Base-by-base conservation (phyloP, 2,329 filamentous ascomycete species). In the Penicillium sp. region DNA sequence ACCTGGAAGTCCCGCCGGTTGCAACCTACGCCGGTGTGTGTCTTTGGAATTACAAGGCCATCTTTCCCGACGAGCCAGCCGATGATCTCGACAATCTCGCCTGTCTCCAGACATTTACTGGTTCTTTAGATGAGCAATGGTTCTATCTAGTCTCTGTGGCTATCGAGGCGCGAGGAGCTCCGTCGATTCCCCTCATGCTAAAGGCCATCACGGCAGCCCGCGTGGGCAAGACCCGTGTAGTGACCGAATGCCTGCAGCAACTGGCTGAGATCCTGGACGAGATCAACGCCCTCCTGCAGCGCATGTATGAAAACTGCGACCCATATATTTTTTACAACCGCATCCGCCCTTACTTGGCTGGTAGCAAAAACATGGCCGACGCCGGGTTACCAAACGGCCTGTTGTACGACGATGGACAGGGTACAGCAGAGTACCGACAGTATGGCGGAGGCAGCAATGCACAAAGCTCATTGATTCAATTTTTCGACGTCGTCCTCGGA, bases 301-400 rank as follows among this genome's bases (percentile, higher is more conserved):
- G 86, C 50, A 93, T 98, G 85, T 88, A 96, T 60, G 92, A 96
- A 61, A 85, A 82, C 56, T 98, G 92, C 61, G 89, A 96, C 57
- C 89, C 92, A 0, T 82, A 85, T 48, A 83, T 95, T 39, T 98
- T 98, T 67, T 98, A 95, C 65, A 80, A 95, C 65, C 84, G 88
- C 43, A 94, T 98, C 54, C 80, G 92, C n/a, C 90, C 92, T 0
- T 96, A 93, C 64, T 76, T 98, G 2, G 90, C 92, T 4, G 92
- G 92, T 10, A 92, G 88, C 62, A 95, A 95, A 74, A 96, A 96
- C 62, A 98, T 95, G 92, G 80, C 77, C 32, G 90, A 95, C 45
- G 92, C 90, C 3, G 92, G 92, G 10, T 74, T 98, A 7, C 89
- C 92, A 0, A 73, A 82, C 42, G 92, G 92, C 13, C 81, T 98